These are phyloP conservation scores for Penicillium brasilianum DNA, from an alignment of 2,329 filamentous ascomycete genomes.

Conservation along the genomic window DNA sequence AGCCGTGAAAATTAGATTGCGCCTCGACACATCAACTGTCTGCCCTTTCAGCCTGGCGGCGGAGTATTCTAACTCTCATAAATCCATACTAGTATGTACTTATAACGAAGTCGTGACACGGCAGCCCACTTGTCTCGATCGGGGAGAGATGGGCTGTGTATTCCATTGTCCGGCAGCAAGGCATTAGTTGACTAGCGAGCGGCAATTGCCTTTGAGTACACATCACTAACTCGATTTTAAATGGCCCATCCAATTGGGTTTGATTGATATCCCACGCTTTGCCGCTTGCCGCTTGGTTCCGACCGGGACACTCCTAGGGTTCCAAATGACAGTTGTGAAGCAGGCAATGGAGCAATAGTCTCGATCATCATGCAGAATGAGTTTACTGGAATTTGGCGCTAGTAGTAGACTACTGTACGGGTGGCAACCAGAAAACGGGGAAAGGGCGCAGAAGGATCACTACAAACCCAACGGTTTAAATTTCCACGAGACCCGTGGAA, in stretches of 20 bases:
- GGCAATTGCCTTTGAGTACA: not conserved
- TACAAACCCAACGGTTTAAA: not conserved
- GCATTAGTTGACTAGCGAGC: constrained; percentile 1
- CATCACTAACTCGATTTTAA: not conserved
- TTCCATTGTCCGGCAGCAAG: constrained; percentile 5
- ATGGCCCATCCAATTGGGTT: constrained; percentile 13
- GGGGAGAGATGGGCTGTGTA: not conserved
- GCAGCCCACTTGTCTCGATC: not conserved
- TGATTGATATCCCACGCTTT: constrained; percentile 14
- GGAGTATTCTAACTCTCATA: not conserved
- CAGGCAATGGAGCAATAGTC: not conserved
- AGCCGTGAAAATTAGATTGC: constrained; percentile 6
- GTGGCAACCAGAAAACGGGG: not conserved
- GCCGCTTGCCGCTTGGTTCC: constrained; percentile 18
- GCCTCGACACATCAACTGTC: not conserved
- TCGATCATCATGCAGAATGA: not conserved
- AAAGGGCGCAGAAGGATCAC: not conserved
- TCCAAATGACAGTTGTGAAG: not conserved
- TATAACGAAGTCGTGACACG: not conserved
- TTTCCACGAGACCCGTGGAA: not conserved
- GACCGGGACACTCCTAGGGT: constrained; percentile 13
- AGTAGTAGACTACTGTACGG: not conserved
- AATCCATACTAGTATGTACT: too few relatives aligned
- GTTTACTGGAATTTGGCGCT: not conserved
- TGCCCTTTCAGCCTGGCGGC: constrained; percentile 1